Base-by-base conservation (phyloP, 2,329 filamentous ascomycete species). In the Exophiala sp. region DNA sequence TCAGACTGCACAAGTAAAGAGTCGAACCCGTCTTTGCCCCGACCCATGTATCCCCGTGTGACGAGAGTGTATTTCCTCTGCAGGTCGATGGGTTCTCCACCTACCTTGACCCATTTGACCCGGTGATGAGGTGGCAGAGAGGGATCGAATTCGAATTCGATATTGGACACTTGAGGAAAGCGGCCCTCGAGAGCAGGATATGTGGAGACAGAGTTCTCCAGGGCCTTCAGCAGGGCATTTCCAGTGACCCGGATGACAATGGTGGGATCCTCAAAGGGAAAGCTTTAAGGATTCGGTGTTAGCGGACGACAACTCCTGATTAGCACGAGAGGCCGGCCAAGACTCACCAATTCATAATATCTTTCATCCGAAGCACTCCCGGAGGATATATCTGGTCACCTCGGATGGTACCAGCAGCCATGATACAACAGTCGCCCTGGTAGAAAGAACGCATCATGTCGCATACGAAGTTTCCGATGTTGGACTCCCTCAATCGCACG, bases 181-280 rank as follows among this genome's bases (percentile, higher is more conserved):
- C 88, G 79, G 6, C 81, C 89, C 68, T 96, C 90, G 0, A 91
- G 75, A 0, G 89, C 87, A 0, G 89, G 90, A 55, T 93, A 86
- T 60, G 81, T 77, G 35, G 82, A 84, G 0, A 96, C 82, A 0
- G 84, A 81, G 60, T 95, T 95, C 66, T 95, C 89, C 1, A 95
- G 67, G 0, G 89, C 89, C n/a, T 81, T 83, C 61, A 83, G 73
- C 24, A 96, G 80, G 1, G 83, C 85, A 59, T 80, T 74, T 0
- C 90, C 90, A 0, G 73, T 81, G 3, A 88, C 75, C 27, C 77
- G 79, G 52, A 95, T 73, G 2, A 94, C 80, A 0, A 95, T 84
- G 1, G 90, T 85, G 0, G 89, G 88, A 57, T 95, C 89, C 64
- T 95, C 89, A 60, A 96, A 95, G 0, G 90, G 90, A 59, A 95